Conservation (phyloP, 2,329 filamentous ascomycete genomes). For the Daldinia sp. region DNA sequence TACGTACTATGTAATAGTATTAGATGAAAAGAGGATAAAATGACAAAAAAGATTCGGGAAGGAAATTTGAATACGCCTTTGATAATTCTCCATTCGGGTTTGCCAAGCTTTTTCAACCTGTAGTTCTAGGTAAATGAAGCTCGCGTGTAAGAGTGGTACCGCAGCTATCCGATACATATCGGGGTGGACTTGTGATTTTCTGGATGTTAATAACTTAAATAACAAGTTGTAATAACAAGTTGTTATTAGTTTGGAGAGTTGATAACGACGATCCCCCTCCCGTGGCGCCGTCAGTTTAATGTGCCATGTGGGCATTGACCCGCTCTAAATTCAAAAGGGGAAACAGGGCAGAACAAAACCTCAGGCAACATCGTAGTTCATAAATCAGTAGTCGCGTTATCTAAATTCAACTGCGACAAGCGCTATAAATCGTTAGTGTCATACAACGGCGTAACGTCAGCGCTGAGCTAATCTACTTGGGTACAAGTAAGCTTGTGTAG, state of each 20-base stretch:
- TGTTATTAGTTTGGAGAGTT: conserved; percentile 24
- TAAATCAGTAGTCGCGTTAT: background rate
- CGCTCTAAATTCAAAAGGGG: conserved; percentile 11
- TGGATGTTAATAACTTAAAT: background rate
- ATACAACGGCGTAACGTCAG: conserved; percentile 1
- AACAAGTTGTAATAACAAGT: background rate
- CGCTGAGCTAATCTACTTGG: background rate
- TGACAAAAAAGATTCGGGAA: background rate
- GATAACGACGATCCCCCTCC: conserved; percentile 27
- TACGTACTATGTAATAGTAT: background rate
- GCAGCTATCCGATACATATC: conserved; percentile 32
- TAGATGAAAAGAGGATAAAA: conserved; percentile 8
- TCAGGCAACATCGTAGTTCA: background rate
- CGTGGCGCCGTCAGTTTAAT: conserved; percentile 16
- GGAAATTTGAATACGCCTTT: conserved; percentile 34
- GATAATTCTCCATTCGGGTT: conserved; percentile 28
- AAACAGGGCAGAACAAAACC: background rate
- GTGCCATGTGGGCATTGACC: conserved; percentile 31
- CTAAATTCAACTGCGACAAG: conserved; percentile 8
- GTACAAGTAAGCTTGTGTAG: background rate
- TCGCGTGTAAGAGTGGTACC: conserved; percentile 31
- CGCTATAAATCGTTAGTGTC: conserved; percentile 4
- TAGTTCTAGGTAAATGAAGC: conserved; percentile 36
- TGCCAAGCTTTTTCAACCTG: conserved; percentile 35
- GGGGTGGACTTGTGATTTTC: conserved; percentile 25